Evolutionary conservation across 2,329 filamentous ascomycete species (phyloP).

Genomic region (Mycosphaerella sp.): DNA sequence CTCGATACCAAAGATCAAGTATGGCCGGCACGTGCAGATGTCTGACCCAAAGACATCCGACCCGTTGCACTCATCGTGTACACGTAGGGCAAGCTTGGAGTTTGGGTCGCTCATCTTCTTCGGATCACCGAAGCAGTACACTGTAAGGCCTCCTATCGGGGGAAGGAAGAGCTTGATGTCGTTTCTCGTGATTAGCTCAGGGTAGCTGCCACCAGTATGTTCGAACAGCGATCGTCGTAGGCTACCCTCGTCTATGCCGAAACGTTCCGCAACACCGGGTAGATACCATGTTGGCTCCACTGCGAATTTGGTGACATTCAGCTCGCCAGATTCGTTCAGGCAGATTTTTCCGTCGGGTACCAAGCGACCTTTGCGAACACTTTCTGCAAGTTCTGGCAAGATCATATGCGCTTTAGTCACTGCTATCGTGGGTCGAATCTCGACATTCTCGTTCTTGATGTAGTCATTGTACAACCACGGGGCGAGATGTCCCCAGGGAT

Average conservation of each 20-base stretch:
- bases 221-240: slow-evolving; percentile 86
- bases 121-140: slow-evolving; percentile 95
- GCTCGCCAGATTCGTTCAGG: slow-evolving; percentile 75
- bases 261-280: slow-evolving; percentile 70
- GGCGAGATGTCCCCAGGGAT: slow-evolving; percentile 82
- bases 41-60: slow-evolving; percentile 97
- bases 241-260: slow-evolving; percentile 88
- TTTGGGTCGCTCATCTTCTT: slow-evolving; percentile 88
- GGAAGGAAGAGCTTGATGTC: slow-evolving; percentile 96
- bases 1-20: slow-evolving; percentile 93
- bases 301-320: slow-evolving; percentile 92
- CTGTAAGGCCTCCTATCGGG: slow-evolving; percentile 89
- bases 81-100: slow-evolving; percentile 71
- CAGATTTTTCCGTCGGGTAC: slow-evolving; percentile 81
- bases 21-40: slow-evolving; percentile 94
- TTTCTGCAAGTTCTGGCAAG: slow-evolving; percentile 88
- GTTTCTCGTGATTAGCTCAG: slow-evolving; percentile 87
- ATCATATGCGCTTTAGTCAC: slow-evolving; percentile 93
- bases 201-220: slow-evolving; percentile 91
- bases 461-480: slow-evolving; percentile 77
- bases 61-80: slow-evolving; percentile 89
- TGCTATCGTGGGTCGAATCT: slow-evolving; percentile 67
- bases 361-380: slow-evolving; percentile 71
- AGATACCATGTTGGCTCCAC: slow-evolving; percentile 74
- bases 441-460: slow-evolving; percentile 68